Evolutionary conservation across 495 filamentous ascomycete genomes (phyloP), one percentile per base, ranked within the genome.

Genomic region (Polyplosphaeria fusca): DNA sequence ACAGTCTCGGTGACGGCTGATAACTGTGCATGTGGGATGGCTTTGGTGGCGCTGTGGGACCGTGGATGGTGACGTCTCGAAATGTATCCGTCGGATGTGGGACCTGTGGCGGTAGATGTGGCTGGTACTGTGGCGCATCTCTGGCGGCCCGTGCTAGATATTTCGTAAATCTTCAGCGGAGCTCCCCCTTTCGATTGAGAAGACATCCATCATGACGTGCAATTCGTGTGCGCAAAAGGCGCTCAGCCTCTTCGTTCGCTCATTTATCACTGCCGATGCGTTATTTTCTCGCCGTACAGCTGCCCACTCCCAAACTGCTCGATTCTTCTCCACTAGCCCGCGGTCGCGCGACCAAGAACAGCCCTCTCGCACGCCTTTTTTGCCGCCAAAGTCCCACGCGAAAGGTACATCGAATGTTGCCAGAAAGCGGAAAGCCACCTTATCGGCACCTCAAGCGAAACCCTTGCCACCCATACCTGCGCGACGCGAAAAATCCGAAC

Each of bases 201-300:
- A 32, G 20, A n/a, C 42, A 27, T 4, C 28, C 39, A 67, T 42
- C 19, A 81, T 81, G 79, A 68, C 47, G 60, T 81, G 78, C 66
- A 62, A 67, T 16, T 80, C 49, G 0, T 60, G 79, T 49, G 70
- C 73, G 20, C 70, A 67, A n/a, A 65, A 69, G 16, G 70, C 76
- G 16, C 63, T 81, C 43, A 61, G 70, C 40, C 62, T 77, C 18
- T 82, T 82, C 47, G 66, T 81, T 11, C 70, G 72, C 24, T 77
- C 68, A 50, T 65, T 82, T 44, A 70, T 74, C 5, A 71, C 74
- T 22, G 44, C 41, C 18, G 45, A 52, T 5, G 12, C 25, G 7
- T 11, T 9, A 23, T 3, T 13, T 9, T n/a, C 38, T 30, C 27
- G 47, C 16, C 47, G 27, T 16, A 22, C 47, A 13, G 18, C 40